Conservation (phyloP, 1,284 basidiomycete species). For the Ganoderma lingzhi region DNA sequence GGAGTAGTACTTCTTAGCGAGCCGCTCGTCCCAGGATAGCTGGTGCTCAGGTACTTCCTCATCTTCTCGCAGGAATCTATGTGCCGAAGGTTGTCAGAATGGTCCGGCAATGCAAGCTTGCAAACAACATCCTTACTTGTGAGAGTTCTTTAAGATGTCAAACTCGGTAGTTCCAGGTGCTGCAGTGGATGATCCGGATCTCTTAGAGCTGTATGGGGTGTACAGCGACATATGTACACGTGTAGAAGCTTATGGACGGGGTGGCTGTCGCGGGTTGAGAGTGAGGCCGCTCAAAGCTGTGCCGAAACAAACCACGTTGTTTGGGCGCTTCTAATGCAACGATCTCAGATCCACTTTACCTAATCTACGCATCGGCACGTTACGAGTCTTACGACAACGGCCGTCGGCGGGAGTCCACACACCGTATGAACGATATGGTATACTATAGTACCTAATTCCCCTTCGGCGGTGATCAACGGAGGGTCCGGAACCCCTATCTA, state of each 20-base stretch:
- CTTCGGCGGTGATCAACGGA: not conserved
- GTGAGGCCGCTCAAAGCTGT: slow-evolving; percentile 1
- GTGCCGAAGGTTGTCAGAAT: not conserved
- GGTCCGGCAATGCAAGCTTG: not conserved
- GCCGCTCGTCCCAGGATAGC: slow-evolving; percentile 77
- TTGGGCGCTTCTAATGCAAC: not conserved
- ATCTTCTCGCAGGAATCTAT: slow-evolving; percentile 83
- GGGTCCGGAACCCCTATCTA: not conserved
- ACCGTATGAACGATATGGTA: not conserved
- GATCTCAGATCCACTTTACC: slow-evolving; percentile 2
- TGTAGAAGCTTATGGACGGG: not conserved
- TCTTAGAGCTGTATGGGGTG: slow-evolving; percentile 15
- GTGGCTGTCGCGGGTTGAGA: not conserved
- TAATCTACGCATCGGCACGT: not conserved
- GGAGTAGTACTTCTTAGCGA: slow-evolving; percentile 88
- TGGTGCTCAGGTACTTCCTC: slow-evolving; percentile 48
- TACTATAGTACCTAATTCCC: not conserved
- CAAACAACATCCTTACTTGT: slow-evolving; percentile 52
- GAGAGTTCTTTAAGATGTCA: slow-evolving; percentile 67
- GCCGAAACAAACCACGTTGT: slow-evolving; percentile 13
- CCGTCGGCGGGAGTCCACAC: not conserved
- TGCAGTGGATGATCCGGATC: slow-evolving; percentile 3
- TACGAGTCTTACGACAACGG: too few relatives aligned
- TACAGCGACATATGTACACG: slow-evolving; percentile 18
- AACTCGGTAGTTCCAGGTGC: slow-evolving; percentile 51